These are phyloP conservation scores for Nicotiana attenuata DNA, from an alignment of 257 asterid species.

Conservation along the genomic window DNA sequence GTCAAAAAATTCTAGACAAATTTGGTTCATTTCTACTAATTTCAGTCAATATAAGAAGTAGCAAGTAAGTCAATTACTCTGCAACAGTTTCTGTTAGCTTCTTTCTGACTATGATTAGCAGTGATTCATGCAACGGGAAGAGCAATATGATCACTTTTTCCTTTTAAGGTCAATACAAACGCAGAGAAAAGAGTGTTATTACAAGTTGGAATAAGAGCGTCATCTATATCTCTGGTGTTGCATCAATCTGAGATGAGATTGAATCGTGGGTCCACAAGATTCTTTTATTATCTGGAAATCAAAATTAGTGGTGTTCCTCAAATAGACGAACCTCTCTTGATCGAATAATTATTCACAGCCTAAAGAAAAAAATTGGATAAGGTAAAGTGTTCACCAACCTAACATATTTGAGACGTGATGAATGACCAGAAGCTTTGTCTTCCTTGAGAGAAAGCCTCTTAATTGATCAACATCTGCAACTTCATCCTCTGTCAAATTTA, in stretches of 20 bases:
- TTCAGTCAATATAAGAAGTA: not conserved
- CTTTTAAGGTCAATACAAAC: not conserved
- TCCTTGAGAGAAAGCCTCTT: constrained; percentile 49
- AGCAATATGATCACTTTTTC: not conserved
- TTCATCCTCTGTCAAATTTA: constrained; percentile 60
- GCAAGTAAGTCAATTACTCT: not conserved
- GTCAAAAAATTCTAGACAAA: not conserved
- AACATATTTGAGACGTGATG: constrained; percentile 88
- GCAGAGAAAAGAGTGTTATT: not conserved
- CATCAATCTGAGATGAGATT: not conserved
- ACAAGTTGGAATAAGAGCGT: not conserved
- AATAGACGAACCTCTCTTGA: not conserved
- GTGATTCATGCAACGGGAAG: not conserved
- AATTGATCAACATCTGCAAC: constrained; percentile 70
- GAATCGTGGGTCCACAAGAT: not conserved
- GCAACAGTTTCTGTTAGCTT: not conserved
- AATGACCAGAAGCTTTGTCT: constrained; percentile 63
- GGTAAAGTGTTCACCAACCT: constrained; percentile 41
- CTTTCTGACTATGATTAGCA: not conserved
- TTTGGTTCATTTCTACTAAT: not conserved
- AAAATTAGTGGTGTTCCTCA: not conserved
- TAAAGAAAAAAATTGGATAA: too few relatives aligned
- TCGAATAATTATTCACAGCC: not conserved
- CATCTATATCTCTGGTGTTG: not conserved
- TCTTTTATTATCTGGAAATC: not conserved